Evolutionary conservation across 2,329 filamentous ascomycete species (phyloP), one percentile per base, ranked within the genome.

Genomic region (Ceratocystis ficicola): DNA sequence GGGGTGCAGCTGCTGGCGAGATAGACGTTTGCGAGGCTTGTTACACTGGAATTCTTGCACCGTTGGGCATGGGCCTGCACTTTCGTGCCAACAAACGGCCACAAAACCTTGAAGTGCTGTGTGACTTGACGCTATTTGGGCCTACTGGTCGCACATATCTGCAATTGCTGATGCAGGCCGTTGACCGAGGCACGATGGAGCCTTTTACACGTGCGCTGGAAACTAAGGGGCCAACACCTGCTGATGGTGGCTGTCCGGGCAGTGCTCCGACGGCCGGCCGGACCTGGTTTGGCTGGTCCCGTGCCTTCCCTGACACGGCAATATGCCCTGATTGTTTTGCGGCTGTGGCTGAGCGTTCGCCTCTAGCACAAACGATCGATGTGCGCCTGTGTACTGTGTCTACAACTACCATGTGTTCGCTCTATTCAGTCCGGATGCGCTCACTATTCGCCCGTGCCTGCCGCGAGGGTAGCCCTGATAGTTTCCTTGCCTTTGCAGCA

Each of bases 401-500:
- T 12, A 69, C 70, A 0, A 52, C 69, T 1, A 68, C 72, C 5
- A 74, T 75, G 48, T 77, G 76, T 61, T 73, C 74, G 44, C 70
- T 76, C 5, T 76, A 74, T 72, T 75, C 74, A 2, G 72, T 73
- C 0, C 73, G 75, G 4, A 76, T 77, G 74, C 75, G 76, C n/a
- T 69, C 62, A 0, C 71, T 74, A 69, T 77, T 73, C 71, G 68
- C 70, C 1, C 68, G 70, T 8, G 71, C 64, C 0, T 76, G 74
- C 63, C 69, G 66, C 0, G 72, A 71, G 0, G 73, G 73, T 1
- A 61, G 70, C 0, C n/a, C 74, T 1, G 68, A 68, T 0, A 68
- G 71, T n/a, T 74, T 74, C 41, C 69, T 69, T 1, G 71, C 68
- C 0, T 74, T 75, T 44, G 71, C 70, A 0, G 59, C 66, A 3